A percentile compares a stretch with the other conserved stretches of the same genome.
Evolutionary conservation across 352 stramenopile genomes (phyloP).

Genomic region (Phytopythium vexans): DNA sequence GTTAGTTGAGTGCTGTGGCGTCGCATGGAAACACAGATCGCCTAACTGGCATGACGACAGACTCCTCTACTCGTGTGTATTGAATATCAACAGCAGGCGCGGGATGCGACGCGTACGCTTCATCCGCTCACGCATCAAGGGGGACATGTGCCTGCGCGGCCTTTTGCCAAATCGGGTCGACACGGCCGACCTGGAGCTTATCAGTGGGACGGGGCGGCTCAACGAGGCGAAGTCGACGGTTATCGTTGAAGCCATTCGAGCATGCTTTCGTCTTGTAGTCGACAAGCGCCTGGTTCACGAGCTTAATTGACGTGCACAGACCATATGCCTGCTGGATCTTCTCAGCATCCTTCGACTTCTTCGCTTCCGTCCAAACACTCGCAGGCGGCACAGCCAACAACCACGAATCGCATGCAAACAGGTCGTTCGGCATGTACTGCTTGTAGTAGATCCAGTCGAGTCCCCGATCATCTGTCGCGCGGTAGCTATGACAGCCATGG

Average conservation of each 20-base stretch:
- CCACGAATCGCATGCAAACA: slow-evolving; percentile 81
- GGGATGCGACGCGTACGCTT: too few species aligned
- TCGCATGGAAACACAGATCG: too few species aligned
- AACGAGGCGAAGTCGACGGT: slow-evolving; percentile 57
- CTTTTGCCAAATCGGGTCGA: slow-evolving; percentile 39
- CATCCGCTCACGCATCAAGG: slow-evolving; percentile 1
- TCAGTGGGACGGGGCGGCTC: slow-evolving; percentile 30
- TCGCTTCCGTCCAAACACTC: slow-evolving; percentile 60
- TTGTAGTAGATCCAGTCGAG: slow-evolving; percentile 67
- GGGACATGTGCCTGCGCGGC: slow-evolving; percentile 31
- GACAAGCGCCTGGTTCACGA: slow-evolving; percentile 69
- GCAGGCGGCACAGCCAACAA: slow-evolving; percentile 52
- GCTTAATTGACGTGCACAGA: slow-evolving; percentile 75
- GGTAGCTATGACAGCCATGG: slow-evolving; percentile 41
- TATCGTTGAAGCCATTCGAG: slow-evolving; percentile 61
- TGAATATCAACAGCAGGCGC: too few species aligned
- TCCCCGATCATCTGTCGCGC: slow-evolving; percentile 34
- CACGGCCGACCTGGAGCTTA: slow-evolving; percentile 39
- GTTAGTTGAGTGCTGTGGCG: too few species aligned
- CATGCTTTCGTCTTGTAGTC: slow-evolving; percentile 58
- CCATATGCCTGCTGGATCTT: slow-evolving; percentile 63
- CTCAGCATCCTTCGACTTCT: slow-evolving; percentile 37
- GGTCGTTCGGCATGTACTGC: slow-evolving; percentile 56
- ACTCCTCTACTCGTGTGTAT: too few species aligned
- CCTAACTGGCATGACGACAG: too few species aligned